Evolutionary conservation across 1,284 basidiomycete species (phyloP).

Genomic region (Coniophora puteana): DNA sequence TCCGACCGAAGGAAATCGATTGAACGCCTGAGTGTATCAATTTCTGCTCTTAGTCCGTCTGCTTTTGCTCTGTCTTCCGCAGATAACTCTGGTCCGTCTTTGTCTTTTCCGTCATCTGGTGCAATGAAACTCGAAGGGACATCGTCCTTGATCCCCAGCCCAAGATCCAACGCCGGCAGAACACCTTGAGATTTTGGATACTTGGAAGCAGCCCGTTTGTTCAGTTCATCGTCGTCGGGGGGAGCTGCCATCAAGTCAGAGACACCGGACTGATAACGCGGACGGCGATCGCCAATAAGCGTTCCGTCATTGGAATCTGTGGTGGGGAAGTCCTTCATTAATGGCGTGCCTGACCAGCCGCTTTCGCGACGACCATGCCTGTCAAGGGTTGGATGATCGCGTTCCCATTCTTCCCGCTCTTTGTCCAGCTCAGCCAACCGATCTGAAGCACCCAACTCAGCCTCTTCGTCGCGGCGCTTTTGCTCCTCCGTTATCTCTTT

Average conservation of each 20-base stretch:
- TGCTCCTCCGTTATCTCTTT: constrained; percentile 78
- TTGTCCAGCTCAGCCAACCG: constrained; percentile 63
- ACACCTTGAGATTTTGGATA: constrained; percentile 45
- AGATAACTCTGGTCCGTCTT: constrained; percentile 35
- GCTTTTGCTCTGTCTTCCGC: constrained; percentile 60
- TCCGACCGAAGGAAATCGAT: constrained; percentile 72
- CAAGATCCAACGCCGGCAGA: constrained; percentile 73
- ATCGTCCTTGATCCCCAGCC: constrained; percentile 64
- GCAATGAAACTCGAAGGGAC: constrained; percentile 67
- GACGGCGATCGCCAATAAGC: constrained; percentile 46
- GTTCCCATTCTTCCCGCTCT: constrained; percentile 87
- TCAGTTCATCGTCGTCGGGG: constrained; percentile 51
- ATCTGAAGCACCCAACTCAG: constrained; percentile 72
- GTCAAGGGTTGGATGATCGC: constrained; percentile 64
- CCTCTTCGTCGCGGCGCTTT: constrained; percentile 68
- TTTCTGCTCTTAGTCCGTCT: constrained; percentile 69
- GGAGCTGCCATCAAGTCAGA: constrained; percentile 70
- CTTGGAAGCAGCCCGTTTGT: constrained; percentile 45
- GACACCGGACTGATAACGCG: constrained; percentile 57
- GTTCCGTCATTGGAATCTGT: constrained; percentile 50
- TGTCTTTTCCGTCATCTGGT: constrained; percentile 32
- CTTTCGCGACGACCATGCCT: constrained; percentile 65
- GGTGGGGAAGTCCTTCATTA: constrained; percentile 56
- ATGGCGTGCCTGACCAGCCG: constrained; percentile 46
- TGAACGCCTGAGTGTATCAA: constrained; percentile 71